Conservation (phyloP, 768 basidiomycete species). For the Saitozyma sp. region DNA sequence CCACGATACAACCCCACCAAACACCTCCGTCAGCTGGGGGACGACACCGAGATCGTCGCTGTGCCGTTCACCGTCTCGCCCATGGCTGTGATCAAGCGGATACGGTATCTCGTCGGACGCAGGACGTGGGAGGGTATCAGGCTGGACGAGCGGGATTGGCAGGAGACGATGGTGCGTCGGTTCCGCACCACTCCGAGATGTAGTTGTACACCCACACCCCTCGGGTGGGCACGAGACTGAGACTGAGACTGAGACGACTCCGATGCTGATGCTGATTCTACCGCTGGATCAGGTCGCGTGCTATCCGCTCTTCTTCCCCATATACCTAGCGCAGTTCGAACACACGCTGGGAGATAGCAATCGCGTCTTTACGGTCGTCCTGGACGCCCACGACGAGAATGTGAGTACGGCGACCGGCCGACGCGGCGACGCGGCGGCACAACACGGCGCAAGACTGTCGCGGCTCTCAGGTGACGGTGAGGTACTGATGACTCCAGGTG, state of each 20-base stretch:
- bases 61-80: conserved; percentile 47
- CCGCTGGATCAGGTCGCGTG: conserved; percentile 26
- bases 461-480: background rate
- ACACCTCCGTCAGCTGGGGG: conserved; percentile 41
- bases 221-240: background rate
- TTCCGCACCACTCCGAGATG: background rate
- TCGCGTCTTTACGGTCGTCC: conserved; percentile 31
- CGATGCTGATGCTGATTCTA: background rate
- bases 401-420: conserved; percentile 8
- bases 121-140: conserved; percentile 29
- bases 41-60: conserved; percentile 36
- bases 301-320: conserved; percentile 48
- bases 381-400: conserved; percentile 45
- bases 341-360: conserved; percentile 24
- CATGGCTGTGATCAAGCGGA: conserved; percentile 27
- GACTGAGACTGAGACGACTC: background rate
- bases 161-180: conserved; percentile 36
- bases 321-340: conserved; percentile 46
- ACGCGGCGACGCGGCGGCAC: background rate
- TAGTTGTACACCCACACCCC: background rate
- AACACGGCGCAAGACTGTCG: background rate
- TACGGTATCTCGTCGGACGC: conserved; percentile 27
- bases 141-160: conserved; percentile 34
- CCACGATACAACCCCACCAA: conserved; percentile 29
- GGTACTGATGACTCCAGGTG: conserved; percentile 18